Conservation (phyloP, 1,284 basidiomycete species). For the Testicularia cyperi region DNA sequence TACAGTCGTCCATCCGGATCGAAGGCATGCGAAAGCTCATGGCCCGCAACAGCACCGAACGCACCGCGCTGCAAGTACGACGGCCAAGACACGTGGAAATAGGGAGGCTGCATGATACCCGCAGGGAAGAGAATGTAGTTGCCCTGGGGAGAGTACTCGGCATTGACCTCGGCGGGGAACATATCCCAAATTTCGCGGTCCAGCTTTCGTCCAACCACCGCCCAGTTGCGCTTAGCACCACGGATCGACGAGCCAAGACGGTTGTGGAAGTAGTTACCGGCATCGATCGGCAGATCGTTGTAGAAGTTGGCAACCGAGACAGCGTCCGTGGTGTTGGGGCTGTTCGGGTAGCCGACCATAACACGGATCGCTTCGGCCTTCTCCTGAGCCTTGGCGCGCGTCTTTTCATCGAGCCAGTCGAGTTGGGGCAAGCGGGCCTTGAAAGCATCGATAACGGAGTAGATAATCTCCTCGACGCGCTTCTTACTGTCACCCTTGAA, state of each 20-base stretch:
- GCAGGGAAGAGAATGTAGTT: conserved; percentile 91
- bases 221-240: conserved; percentile 68
- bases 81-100: conserved; percentile 85
- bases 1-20: conserved; percentile 80
- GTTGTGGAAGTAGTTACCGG: conserved; percentile 80
- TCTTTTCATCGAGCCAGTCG: conserved; percentile 88
- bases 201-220: conserved; percentile 71
- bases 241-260: conserved; percentile 67
- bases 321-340: conserved; percentile 77
- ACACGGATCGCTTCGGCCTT: conserved; percentile 81
- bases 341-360: conserved; percentile 85
- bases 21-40: conserved; percentile 74
- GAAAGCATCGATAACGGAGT: conserved; percentile 82
- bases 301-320: conserved; percentile 77
- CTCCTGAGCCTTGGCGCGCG: conserved; percentile 76
- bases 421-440: conserved; percentile 74
- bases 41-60: conserved; percentile 52
- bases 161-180: conserved; percentile 68
- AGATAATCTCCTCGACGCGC: conserved; percentile 81
- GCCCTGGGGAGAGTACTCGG: conserved; percentile 54
- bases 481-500: conserved; percentile 79
- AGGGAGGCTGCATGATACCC: conserved; percentile 87
- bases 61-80: conserved; percentile 81
- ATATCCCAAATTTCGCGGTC: conserved; percentile 84
- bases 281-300: conserved; percentile 68